Base-by-base conservation (phyloP, 176 grass and related monocot species). In the Poa pratensis region DNA sequence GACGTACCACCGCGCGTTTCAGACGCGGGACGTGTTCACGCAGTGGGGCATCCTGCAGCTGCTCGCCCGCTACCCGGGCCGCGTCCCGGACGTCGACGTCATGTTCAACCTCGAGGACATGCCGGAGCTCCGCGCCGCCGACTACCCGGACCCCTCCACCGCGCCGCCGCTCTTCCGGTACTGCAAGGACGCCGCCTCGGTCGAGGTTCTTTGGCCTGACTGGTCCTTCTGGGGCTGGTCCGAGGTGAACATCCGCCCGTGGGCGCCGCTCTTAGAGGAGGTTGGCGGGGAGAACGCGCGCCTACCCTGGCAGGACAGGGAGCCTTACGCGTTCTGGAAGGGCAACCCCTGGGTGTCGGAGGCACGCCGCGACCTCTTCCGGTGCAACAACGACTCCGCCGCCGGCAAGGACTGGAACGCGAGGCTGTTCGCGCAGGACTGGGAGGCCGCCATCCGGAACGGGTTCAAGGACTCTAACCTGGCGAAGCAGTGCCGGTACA, bases 161-260 rank as follows among this genome's bases (percentile, higher is more conserved):
- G 74, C 90, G 50, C 91, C 91, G 23, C 94, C 90, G 28, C 54
- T 97, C 3, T 94, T 97, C 87, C 95, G 90, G 2, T 97, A 97
- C 89, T 92, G 90, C 86, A 97, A 97, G 85, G 95, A 97, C 58
- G 66, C 66, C 55, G 4, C 70, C 43, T 90, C 92, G 9, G 32
- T 92, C 1, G 95, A 97, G 59, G 67, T 97, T 55, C 82, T 97
- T 42, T 97, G 94, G 78, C 95, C 95, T 0, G 95, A 97, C 82
- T 97, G 95, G 92, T 94, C 95, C 79, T 97, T 97, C 90, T 94
- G 95, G 95, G 95, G 95, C 7, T 97, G 95, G 92, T 70, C 92
- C 32, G 95, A 97, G 85, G 51, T 94, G 0, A 91, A 93, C 76
- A 80, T 97, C 83, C 86, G 86, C 0, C 90, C 95, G 0, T 97